Conservation (phyloP, 2,329 filamentous ascomycete genomes). For the Fusarium goolgardi region DNA sequence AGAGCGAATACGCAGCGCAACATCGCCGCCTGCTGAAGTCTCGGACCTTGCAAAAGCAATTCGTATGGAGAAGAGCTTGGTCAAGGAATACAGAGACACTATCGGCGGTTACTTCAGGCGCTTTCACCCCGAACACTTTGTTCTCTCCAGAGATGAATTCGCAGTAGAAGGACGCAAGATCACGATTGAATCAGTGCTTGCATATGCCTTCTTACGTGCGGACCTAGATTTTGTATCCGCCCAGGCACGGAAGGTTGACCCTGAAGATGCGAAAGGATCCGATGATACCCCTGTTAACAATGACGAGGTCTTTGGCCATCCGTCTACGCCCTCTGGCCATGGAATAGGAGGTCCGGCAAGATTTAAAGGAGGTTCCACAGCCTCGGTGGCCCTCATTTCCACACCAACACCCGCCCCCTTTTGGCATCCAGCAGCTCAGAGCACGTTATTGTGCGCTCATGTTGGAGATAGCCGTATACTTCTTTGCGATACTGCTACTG, state of each 20-base stretch:
- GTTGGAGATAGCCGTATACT: slow-evolving; percentile 94
- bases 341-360: slow-evolving; percentile 79
- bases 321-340: slow-evolving; percentile 65
- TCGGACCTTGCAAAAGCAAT: slow-evolving; percentile 71
- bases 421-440: slow-evolving; percentile 90
- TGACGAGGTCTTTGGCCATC: slow-evolving; percentile 80
- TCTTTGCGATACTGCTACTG: slow-evolving; percentile 87
- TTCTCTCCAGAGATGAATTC: slow-evolving; percentile 52
- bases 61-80: slow-evolving; percentile 75
- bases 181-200: slow-evolving; percentile 80
- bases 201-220: slow-evolving; percentile 92
- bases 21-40: slow-evolving; percentile 62
- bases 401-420: slow-evolving; percentile 92
- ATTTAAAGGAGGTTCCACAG: slow-evolving; percentile 95
- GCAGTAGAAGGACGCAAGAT: slow-evolving; percentile 55
- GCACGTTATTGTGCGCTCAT: slow-evolving; percentile 86
- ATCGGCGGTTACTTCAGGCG: slow-evolving; percentile 95
- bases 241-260: slow-evolving; percentile 83
- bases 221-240: slow-evolving; percentile 95
- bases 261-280: slow-evolving; percentile 74
- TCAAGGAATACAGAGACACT: slow-evolving; percentile 81
- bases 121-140: slow-evolving; percentile 85
- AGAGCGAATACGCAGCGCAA: slow-evolving; percentile 53
- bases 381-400: slow-evolving; percentile 88
- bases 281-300: slow-evolving; percentile 88